phyloP scores from a whole-genome alignment of 495 filamentous ascomycete genomes.

The Aspergillus sclerotiicarbonarius region DNA sequence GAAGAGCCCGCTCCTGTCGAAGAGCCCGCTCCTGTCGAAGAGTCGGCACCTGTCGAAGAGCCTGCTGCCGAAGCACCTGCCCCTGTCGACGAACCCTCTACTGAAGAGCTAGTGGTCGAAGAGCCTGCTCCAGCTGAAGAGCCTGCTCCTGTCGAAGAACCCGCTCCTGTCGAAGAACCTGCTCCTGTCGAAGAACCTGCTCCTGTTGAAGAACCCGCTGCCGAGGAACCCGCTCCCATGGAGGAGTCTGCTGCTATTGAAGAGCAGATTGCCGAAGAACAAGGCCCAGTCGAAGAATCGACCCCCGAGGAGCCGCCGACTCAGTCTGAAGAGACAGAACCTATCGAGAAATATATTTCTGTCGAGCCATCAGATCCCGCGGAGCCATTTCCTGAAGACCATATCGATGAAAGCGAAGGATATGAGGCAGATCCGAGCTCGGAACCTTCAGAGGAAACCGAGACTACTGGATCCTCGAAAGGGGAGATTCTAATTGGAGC shows the following conservation, averaged over 20 bases:
- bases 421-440: slow-evolving; percentile 14
- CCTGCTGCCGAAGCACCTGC: slow-evolving; percentile 8
- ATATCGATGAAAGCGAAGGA: not conserved
- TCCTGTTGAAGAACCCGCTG: slow-evolving; percentile 13
- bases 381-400: slow-evolving; percentile 5
- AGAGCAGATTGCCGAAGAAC: slow-evolving; percentile 6
- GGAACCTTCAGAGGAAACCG: slow-evolving; percentile 20
- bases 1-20: slow-evolving; percentile 1
- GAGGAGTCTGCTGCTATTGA: slow-evolving; percentile 17
- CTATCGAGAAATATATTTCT: not conserved
- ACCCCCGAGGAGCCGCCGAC: slow-evolving; percentile 6
- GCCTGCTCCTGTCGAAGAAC: slow-evolving; percentile 9
- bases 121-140: slow-evolving; percentile 12
- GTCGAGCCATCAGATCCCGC: slow-evolving; percentile 3
- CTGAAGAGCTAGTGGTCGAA: slow-evolving; percentile 11
- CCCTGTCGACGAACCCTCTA: slow-evolving; percentile 7
- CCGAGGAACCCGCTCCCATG: slow-evolving; percentile 8
- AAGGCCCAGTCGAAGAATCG: slow-evolving; percentile 10
- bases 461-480: not conserved
- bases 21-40: not conserved
- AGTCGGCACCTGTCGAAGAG: slow-evolving; percentile 10
- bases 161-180: slow-evolving; percentile 5
- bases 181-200: slow-evolving; percentile 6
- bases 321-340: slow-evolving; percentile 5
- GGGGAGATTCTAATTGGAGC: slow-evolving; percentile 8